Conservation (phyloP, 345 rosid genomes). For the Linum trigynum region DNA sequence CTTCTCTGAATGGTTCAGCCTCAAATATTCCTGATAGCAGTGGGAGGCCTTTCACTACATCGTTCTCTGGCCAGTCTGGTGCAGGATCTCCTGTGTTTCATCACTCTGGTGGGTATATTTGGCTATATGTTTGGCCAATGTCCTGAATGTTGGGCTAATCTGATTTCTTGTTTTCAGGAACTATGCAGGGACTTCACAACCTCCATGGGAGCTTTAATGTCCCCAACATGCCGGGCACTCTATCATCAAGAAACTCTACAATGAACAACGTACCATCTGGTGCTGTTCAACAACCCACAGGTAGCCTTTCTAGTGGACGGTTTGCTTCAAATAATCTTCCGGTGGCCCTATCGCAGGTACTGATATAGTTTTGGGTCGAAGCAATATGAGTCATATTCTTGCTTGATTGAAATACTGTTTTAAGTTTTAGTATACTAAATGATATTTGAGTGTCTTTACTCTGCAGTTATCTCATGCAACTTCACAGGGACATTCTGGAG, state of each 20-base stretch:
- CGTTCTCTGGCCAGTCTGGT: constrained; percentile 93
- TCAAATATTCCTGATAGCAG: constrained; percentile 75
- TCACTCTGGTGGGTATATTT: constrained; percentile 50
- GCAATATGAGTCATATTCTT: not conserved
- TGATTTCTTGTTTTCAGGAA: constrained; percentile 33
- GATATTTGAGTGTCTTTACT: constrained; percentile 9
- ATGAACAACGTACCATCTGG: constrained; percentile 66
- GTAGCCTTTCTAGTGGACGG: constrained; percentile 79
- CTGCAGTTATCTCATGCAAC: constrained; percentile 79
- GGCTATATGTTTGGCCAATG: constrained; percentile 41
- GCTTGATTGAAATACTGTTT: not conserved
- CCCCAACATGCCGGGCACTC: constrained; percentile 79
- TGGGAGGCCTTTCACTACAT: constrained; percentile 64
- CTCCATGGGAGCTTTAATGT: constrained; percentile 87
- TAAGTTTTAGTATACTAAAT: not conserved
- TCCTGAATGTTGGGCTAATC: constrained; percentile 65
- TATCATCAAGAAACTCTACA: constrained; percentile 80
- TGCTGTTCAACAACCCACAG: constrained; percentile 85
- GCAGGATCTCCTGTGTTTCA: constrained; percentile 76
- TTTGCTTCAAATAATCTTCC: constrained; percentile 83
- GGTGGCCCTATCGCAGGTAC: constrained; percentile 86
- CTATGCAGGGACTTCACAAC: constrained; percentile 80
- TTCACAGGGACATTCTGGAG: constrained; percentile 91
- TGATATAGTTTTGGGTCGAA: constrained; percentile 1
- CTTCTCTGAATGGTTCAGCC: constrained; percentile 77